A percentile compares a stretch with the other conserved stretches of the same genome.
phyloP scores from a whole-genome alignment of 1,284 basidiomycete species.

The Ustilago esculenta region DNA sequence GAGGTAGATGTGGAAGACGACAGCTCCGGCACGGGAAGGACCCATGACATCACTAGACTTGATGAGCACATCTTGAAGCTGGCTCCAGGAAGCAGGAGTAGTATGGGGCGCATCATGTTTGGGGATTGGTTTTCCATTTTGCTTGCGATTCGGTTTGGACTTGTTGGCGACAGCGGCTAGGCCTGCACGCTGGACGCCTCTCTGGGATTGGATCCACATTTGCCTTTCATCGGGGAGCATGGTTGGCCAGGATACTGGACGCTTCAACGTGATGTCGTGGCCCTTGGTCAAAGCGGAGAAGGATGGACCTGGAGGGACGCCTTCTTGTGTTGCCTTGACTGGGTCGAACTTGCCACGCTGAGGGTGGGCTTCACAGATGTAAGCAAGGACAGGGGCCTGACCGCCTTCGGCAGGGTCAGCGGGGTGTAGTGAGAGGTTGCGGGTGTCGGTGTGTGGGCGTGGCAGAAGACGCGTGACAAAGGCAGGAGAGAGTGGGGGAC shows the following conservation, averaged over 20 bases:
- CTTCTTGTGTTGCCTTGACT: slow-evolving; percentile 74
- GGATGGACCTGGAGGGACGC: slow-evolving; percentile 74
- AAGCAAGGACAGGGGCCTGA: slow-evolving; percentile 68
- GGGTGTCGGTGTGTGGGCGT: slow-evolving; percentile 9
- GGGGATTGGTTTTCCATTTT: slow-evolving; percentile 5
- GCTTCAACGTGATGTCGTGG: slow-evolving; percentile 68
- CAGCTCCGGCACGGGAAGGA: slow-evolving; percentile 75
- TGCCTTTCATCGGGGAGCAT: slow-evolving; percentile 34
- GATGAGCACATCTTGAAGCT: slow-evolving; percentile 40
- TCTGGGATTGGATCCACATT: slow-evolving; percentile 68
- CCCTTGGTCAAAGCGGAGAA: slow-evolving; percentile 69
- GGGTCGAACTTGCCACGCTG: slow-evolving; percentile 87
- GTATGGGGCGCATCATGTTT: slow-evolving; percentile 53
- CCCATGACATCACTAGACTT: slow-evolving; percentile 68
- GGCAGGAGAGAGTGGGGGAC: slow-evolving; percentile 33
- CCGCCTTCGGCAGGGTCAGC: slow-evolving; percentile 18
- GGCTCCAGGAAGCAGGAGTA: slow-evolving; percentile 69
- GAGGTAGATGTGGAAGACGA: slow-evolving; percentile 71
- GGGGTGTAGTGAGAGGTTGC: slow-evolving; percentile 15
- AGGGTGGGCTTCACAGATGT: slow-evolving; percentile 79
- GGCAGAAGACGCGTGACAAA: slow-evolving; percentile 32
- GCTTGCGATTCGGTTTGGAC: slow-evolving; percentile 67
- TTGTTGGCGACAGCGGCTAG: slow-evolving; percentile 6
- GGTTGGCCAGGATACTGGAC: slow-evolving; percentile 45
- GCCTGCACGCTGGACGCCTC: slow-evolving; percentile 64